Evolutionary conservation across 768 basidiomycete species (phyloP), one percentile per base, ranked within the genome.

Genomic region (Suillus alpinus): DNA sequence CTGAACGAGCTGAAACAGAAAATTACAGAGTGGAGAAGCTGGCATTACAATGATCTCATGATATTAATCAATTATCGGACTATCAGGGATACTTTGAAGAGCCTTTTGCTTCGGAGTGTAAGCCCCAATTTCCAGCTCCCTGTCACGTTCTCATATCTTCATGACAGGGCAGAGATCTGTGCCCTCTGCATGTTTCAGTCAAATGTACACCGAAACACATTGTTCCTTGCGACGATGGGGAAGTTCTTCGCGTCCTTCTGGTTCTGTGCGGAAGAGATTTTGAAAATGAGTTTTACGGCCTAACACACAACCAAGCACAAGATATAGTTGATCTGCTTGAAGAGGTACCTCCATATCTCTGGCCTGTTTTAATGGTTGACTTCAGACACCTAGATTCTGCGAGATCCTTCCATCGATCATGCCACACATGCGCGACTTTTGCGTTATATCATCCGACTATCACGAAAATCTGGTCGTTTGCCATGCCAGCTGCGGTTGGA

Each of bases 381-480:
- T 36, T 40, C 16, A 16, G 5, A 6, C 29, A 20, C 26, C 12
- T 41, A 73, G 71, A 62, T 62, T 32, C 51, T 73, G 44, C 14
- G 9, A 59, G 23, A 52, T 26, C n/a, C n/a, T 56, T 34, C 46
- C 16, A 58, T 34, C 6, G 34, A 50, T 64, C 4, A 8, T 1
- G 18, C 60, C 41, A 56, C 71, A 60, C 23, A 60, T 71, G 36
- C 65, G 57, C 46, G 62, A 67, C 39, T 36, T 36, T 36, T 52
- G 51, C 36, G 20, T 23, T 57, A 52, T 37, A 64, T 71, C 37
- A 68, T 71, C 16, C 71, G 73, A 37, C 62, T 74, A 64, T 62
- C 73, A 32, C 71, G 71, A 50, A 72, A 73, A 43, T 72, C 62
- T 4, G 64, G 62, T 18, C 62, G 72, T 49, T 56, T 72, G 13